These are phyloP conservation scores for Paracoccidioides lutzii DNA, from an alignment of 2,329 filamentous ascomycete species.

Conservation along the genomic window DNA sequence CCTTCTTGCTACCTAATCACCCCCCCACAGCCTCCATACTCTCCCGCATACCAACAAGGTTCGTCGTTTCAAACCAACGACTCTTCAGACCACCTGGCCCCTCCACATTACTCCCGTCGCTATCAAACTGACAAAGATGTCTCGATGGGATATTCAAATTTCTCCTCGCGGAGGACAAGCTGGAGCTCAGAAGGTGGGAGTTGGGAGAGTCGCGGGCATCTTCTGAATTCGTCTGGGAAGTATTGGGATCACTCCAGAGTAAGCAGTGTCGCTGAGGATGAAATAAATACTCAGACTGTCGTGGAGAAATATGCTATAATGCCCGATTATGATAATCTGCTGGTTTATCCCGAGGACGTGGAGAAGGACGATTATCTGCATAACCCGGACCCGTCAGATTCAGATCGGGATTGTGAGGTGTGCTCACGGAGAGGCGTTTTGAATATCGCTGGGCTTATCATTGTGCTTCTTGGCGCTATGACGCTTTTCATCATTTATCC, in stretches of 20 bases:
- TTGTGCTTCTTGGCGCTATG: conserved; percentile 49
- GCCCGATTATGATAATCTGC: conserved; percentile 47
- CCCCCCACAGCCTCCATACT: not conserved
- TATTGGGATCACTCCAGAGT: conserved; percentile 45
- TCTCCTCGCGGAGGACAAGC: conserved; percentile 51
- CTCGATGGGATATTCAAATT: conserved; percentile 29
- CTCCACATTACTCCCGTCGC: not conserved
- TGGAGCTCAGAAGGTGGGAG: conserved; percentile 49
- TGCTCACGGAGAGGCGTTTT: conserved; percentile 51
- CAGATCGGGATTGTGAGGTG: conserved; percentile 49
- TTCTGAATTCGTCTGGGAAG: conserved; percentile 47
- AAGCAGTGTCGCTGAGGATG: conserved; percentile 45
- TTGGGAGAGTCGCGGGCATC: conserved; percentile 38
- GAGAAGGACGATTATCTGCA: conserved; percentile 63
- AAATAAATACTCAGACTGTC: conserved; percentile 59
- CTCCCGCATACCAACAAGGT: not conserved
- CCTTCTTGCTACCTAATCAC: not conserved
- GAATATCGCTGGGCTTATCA: conserved; percentile 50
- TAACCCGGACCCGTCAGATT: conserved; percentile 54
- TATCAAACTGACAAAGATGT: not conserved
- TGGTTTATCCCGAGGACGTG: conserved; percentile 58
- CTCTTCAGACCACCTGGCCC: not conserved
- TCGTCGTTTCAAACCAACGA: not conserved
- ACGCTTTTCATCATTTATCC: conserved; percentile 58
- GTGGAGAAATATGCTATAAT: conserved; percentile 62